phyloP scores from a whole-genome alignment of 495 filamentous ascomycete species.

The Daldinia vernicosa region DNA sequence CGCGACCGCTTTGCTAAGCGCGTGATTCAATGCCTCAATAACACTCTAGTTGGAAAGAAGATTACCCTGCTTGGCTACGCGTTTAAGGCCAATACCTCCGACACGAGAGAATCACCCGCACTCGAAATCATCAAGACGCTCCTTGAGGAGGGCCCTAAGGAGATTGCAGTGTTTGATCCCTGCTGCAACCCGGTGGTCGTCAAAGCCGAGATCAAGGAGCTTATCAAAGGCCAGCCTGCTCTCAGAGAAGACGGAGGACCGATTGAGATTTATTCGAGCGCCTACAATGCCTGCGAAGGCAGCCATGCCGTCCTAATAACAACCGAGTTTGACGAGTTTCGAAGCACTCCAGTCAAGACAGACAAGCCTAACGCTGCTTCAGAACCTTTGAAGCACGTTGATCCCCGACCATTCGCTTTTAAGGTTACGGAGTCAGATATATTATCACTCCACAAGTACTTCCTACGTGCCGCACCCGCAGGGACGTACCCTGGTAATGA shows the following conservation, averaged over 20 bases:
- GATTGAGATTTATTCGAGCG: conserved; percentile 55
- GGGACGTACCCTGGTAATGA: conserved; percentile 19
- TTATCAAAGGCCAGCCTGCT: conserved; percentile 41
- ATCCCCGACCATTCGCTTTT: conserved; percentile 41
- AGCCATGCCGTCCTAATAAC: conserved; percentile 66
- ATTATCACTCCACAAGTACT: conserved; percentile 46
- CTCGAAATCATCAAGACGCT: conserved; percentile 72
- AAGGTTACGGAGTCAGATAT: conserved; percentile 48
- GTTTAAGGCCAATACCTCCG: conserved; percentile 84
- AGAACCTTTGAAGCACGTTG: conserved; percentile 15
- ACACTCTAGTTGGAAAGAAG: conserved; percentile 75
- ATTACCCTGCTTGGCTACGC: conserved; percentile 79
- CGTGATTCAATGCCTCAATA: conserved; percentile 72
- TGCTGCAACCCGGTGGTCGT: conserved; percentile 60
- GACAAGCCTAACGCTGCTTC: not conserved
- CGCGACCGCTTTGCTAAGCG: conserved; percentile 70
- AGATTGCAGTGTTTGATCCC: conserved; percentile 81
- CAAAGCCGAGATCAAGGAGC: conserved; percentile 52
- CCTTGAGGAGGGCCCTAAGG: conserved; percentile 66
- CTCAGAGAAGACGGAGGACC: conserved; percentile 53
- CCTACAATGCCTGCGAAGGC: conserved; percentile 62
- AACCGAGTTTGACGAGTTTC: conserved; percentile 74
- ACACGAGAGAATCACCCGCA: conserved; percentile 77
- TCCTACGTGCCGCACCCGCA: conserved; percentile 19
- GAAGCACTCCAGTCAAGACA: conserved; percentile 35